Evolutionary conservation across 1,139 yeast species (phyloP), one percentile per base, ranked within the genome.

Genomic region (Lodderomyces pseudojiufengensis): DNA sequence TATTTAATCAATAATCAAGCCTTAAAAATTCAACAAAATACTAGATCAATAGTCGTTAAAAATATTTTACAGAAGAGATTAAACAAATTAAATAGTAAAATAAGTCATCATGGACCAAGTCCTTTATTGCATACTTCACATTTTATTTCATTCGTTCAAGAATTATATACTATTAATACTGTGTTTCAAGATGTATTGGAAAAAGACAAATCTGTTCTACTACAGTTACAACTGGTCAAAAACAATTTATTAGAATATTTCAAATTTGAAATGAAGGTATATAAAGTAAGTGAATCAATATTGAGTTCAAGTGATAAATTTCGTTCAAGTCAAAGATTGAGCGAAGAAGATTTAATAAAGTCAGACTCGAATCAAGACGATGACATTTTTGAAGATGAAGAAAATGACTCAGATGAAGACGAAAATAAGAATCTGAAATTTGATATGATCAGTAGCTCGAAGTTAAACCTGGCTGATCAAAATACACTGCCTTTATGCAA

Each of bases 131-230:
- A 58, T 41, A 57, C 71, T 1, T 55, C 68, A 4, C 44, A 46
- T 27, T 55, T 59, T 35, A 54, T 68, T 6, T 55, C 57, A 37
- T 62, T 57, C 42, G 63, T 71, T 15, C 64, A 65, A 34, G 49
- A 66, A 14, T 66, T 54, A 44, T 55, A 57, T 39, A 57, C 69
- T 1, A 50, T 67, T 9, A 63, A 60, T 21, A 28, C 41, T 0
- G 42, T 48, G 3, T 66, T 65, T 39, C 32, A 32, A 5, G 51
- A 51, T 11, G 47, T 54, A 1, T 47, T 66, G 22, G 33, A 35
- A 2, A 13, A 40, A 1, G 52, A 56, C 28, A 33, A 37, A 2
- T 47, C 49, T 18, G 40, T 57, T 12, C 35, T 40, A 7, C 27
- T 34, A 9, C 54, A 50, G n/a, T 59, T 61, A 37, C 9, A 32